A percentile compares a stretch with the other conserved stretches of the same genome.
These are phyloP conservation scores for Talaromyces wortmannii DNA, from an alignment of 495 filamentous ascomycete species.

Conservation along the genomic window DNA sequence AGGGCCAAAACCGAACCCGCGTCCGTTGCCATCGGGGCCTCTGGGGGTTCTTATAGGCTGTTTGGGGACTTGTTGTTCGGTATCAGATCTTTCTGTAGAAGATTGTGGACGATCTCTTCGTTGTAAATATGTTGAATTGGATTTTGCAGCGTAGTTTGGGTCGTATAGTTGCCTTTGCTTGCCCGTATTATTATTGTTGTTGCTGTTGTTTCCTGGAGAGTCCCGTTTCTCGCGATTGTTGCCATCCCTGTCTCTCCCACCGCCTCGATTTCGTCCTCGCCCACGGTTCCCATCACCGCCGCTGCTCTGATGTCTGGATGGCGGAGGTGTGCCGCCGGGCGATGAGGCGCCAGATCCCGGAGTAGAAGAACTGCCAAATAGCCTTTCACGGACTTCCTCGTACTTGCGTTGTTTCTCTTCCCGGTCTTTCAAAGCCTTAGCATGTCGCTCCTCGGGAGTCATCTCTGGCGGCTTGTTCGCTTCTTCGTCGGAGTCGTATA, in stretches of 20 bases:
- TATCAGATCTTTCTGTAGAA: constrained; percentile 23
- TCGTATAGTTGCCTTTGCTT: constrained; percentile 61
- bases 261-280: constrained; percentile 31
- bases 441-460: constrained; percentile 63
- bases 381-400: constrained; percentile 72
- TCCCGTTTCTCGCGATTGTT: not conserved
- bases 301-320: constrained; percentile 32
- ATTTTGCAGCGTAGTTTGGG: constrained; percentile 59
- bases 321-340: constrained; percentile 58
- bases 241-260: constrained; percentile 17
- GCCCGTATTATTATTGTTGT: constrained; percentile 11
- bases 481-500: constrained; percentile 54
- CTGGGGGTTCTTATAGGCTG: constrained; percentile 60
- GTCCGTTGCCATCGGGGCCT: constrained; percentile 69
- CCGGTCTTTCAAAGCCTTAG: constrained; percentile 63
- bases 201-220: constrained; percentile 10
- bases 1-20: constrained; percentile 59
- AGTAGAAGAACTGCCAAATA: constrained; percentile 62
- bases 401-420: constrained; percentile 89
- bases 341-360: constrained; percentile 44
- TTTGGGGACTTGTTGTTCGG: constrained; percentile 35
- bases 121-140: constrained; percentile 45
- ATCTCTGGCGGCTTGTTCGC: constrained; percentile 47
- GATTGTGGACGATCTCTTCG: constrained; percentile 39
- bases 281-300: constrained; percentile 12